phyloP scores from a whole-genome alignment of 1,284 basidiomycete genomes.

The Ceraceosorus guamensis region DNA sequence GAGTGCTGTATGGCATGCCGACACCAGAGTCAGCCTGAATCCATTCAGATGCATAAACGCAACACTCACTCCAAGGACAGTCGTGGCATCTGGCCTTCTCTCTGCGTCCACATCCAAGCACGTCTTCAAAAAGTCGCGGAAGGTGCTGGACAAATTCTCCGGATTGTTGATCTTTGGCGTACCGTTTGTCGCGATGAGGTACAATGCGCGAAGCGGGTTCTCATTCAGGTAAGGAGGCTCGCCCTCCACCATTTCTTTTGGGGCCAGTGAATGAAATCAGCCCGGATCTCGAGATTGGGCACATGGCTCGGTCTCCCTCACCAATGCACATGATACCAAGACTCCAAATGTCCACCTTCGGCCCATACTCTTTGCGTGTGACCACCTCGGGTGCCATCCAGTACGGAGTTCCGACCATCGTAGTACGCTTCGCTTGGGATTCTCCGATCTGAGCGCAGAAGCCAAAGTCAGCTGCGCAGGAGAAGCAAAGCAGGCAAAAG shows the following conservation, averaged over 20 bases:
- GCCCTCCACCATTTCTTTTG: conserved; percentile 59
- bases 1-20: conserved; percentile 57
- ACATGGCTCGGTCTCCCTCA: too few species aligned
- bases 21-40: too few species aligned
- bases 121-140: conserved; percentile 81
- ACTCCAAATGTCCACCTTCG: conserved; percentile 98
- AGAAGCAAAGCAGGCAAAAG: conserved; percentile 2
- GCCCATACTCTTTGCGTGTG: conserved; percentile 94
- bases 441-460: conserved; percentile 98
- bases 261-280: not conserved
- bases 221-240: conserved; percentile 97
- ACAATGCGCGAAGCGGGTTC: conserved; percentile 91
- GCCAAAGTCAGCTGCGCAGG: conserved; percentile 78
- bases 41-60: conserved; percentile 5
- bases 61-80: conserved; percentile 64
- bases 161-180: conserved; percentile 96
- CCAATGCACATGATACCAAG: conserved; percentile 94
- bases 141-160: conserved; percentile 75
- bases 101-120: conserved; percentile 93
- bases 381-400: conserved; percentile 99
- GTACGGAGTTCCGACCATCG: conserved; percentile 99
- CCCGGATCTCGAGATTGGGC: too few species aligned
- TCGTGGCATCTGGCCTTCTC: conserved; percentile 77
- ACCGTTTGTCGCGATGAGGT: conserved; percentile 91
- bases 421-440: conserved; percentile 83